Percentiles rank a stretch among this genome's conserved stretches.
These are phyloP conservation scores for Botryosphaeria dothidea DNA, from an alignment of 2,329 filamentous ascomycete genomes.

Conservation along the genomic window DNA sequence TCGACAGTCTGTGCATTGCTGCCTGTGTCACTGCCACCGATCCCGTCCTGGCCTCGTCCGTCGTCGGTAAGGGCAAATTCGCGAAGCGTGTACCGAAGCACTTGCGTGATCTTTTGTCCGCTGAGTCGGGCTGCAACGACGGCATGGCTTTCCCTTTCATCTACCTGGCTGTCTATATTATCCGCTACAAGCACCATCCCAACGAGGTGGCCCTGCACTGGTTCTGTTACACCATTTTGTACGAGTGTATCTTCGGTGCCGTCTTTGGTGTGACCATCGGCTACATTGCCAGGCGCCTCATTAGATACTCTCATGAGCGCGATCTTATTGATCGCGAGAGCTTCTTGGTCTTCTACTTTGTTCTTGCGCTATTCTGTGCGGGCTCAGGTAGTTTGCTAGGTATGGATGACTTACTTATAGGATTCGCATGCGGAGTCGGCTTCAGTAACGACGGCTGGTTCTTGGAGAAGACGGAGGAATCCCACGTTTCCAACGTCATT, in stretches of 20 bases:
- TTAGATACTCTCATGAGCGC: constrained; percentile 80
- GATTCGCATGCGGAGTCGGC: constrained; percentile 93
- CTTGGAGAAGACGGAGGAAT: constrained; percentile 95
- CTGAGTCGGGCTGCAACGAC: constrained; percentile 98
- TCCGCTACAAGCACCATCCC: constrained; percentile 73
- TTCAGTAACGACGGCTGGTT: constrained; percentile 99
- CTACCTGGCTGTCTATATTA: constrained; percentile 87
- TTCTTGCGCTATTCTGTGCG: constrained; percentile 91
- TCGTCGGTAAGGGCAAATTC: constrained; percentile 98
- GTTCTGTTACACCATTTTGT: constrained; percentile 85
- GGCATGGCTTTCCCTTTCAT: constrained; percentile 99
- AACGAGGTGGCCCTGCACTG: constrained; percentile 76
- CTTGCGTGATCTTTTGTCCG: constrained; percentile 89
- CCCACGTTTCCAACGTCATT: constrained; percentile 98
- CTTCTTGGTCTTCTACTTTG: constrained; percentile 98
- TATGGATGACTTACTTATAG: constrained; percentile 89
- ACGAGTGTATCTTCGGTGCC: constrained; percentile 93
- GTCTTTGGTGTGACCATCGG: constrained; percentile 85
- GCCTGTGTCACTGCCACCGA: constrained; percentile 97
- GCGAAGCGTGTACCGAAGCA: constrained; percentile 97
- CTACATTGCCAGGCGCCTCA: constrained; percentile 86
- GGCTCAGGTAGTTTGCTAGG: constrained; percentile 90
- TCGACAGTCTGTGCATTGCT: constrained; percentile 82
- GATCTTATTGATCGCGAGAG: constrained; percentile 94
- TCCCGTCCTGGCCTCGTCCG: constrained; percentile 93